phyloP scores from a whole-genome alignment of 371 early-diverging fungal genomes.

The Lichtheimia ornata region DNA sequence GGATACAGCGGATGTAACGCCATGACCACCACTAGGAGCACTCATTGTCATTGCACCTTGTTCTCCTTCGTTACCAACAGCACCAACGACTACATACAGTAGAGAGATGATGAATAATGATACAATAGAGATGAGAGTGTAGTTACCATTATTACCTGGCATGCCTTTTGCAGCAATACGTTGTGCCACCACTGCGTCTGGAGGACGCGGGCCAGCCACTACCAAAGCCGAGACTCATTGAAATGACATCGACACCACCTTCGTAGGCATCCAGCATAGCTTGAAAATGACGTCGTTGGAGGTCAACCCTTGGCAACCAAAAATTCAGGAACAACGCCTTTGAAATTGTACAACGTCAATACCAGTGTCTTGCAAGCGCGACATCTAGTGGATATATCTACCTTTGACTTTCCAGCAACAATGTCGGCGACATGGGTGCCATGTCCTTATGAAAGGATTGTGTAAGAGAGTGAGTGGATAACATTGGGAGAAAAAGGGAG shows the following conservation, averaged over 20 bases:
- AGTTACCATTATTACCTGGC: slow-evolving; percentile 23
- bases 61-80: slow-evolving; percentile 57
- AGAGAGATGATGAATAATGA: not conserved
- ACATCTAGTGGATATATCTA: slow-evolving; percentile 15
- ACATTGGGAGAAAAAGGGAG: not conserved
- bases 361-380: not conserved
- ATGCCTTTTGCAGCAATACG: slow-evolving; percentile 31
- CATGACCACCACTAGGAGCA: slow-evolving; percentile 46
- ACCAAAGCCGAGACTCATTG: slow-evolving; percentile 67
- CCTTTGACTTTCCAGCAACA: slow-evolving; percentile 52
- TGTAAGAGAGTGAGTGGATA: not conserved
- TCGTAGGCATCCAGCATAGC: slow-evolving; percentile 64
- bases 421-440: slow-evolving; percentile 45
- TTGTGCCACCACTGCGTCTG: slow-evolving; percentile 41
- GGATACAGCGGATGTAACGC: slow-evolving; percentile 56
- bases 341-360: slow-evolving; percentile 28
- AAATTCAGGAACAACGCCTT: slow-evolving; percentile 63
- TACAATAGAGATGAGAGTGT: no score
- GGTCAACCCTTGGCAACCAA: slow-evolving; percentile 60
- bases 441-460: slow-evolving; percentile 18
- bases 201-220: slow-evolving; percentile 54
- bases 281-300: slow-evolving; percentile 57
- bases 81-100: slow-evolving; percentile 36
- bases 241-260: slow-evolving; percentile 55
- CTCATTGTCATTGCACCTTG: slow-evolving; percentile 39